phyloP scores from a whole-genome alignment of 768 basidiomycete genomes.

The Amanita exitialis region DNA sequence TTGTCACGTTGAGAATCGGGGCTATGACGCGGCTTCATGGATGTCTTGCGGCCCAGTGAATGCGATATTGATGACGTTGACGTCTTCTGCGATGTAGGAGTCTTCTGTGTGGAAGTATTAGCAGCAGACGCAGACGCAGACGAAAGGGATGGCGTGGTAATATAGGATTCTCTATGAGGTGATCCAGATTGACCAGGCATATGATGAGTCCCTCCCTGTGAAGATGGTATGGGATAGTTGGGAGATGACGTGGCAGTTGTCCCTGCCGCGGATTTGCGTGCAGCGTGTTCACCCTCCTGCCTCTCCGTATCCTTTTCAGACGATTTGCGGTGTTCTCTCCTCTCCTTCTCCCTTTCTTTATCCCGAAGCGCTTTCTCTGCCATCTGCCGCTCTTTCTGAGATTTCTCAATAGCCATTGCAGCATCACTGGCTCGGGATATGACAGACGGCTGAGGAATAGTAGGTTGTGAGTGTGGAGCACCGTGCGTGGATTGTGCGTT shows the following conservation, averaged over 20 bases:
- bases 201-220: background rate
- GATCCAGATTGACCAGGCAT: background rate
- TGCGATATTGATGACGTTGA: background rate
- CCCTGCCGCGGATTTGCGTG: background rate
- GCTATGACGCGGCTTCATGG: background rate
- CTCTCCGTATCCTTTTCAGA: slow-evolving; percentile 15
- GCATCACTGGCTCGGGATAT: slow-evolving; percentile 42
- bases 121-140: slow-evolving; percentile 2
- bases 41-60: slow-evolving; percentile 1
- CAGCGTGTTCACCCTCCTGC: slow-evolving; percentile 11
- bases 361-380: slow-evolving; percentile 17
- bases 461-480: slow-evolving; percentile 11
- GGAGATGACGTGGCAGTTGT: background rate
- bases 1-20: slow-evolving; percentile 3
- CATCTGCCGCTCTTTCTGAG: slow-evolving; percentile 20
- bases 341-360: slow-evolving; percentile 6
- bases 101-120: background rate
- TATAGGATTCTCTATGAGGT: slow-evolving; percentile 1
- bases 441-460: slow-evolving; percentile 10
- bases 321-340: slow-evolving; percentile 17
- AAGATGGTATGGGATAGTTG: background rate
- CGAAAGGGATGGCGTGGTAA: background rate
- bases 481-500: slow-evolving; percentile 4
- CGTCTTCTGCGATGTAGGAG: background rate
- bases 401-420: slow-evolving; percentile 41